A percentile compares a stretch with the other conserved stretches of the same genome.
phyloP scores from a whole-genome alignment of 257 asterid species.

The Eucommia ulmoides region DNA sequence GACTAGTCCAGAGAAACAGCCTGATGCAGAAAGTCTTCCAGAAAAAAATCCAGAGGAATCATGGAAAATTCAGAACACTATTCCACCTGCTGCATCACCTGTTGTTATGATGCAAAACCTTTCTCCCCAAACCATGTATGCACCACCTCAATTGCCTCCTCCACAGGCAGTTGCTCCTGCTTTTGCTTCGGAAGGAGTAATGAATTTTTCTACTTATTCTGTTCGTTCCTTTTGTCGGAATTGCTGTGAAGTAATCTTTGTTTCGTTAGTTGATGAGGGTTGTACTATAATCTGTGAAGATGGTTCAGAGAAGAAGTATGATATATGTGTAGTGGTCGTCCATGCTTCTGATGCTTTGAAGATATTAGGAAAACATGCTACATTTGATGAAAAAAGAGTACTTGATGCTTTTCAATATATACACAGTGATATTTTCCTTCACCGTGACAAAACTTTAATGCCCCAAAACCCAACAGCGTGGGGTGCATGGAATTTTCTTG shows the following conservation, averaged over 20 bases:
- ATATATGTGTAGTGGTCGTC: constrained; percentile 66
- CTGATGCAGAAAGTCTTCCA: too few relatives aligned
- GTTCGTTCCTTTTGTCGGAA: constrained; percentile 78
- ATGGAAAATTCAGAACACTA: constrained; percentile 13
- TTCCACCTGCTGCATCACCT: constrained; percentile 27
- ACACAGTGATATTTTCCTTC: constrained; percentile 69
- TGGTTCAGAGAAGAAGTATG: constrained; percentile 38
- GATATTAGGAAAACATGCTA: constrained; percentile 64
- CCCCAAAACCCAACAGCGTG: constrained; percentile 60
- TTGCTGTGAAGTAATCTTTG: constrained; percentile 45
- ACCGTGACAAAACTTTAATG: constrained; percentile 53
- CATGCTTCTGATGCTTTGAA: constrained; percentile 86
- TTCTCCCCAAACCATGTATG: constrained; percentile 18
- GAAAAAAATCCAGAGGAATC: constrained; percentile 15
- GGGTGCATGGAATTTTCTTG: constrained; percentile 75
- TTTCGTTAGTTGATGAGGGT: constrained; percentile 46
- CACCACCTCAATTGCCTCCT: constrained; percentile 25
- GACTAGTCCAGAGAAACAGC: too few relatives aligned
- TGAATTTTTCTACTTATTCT: constrained; percentile 80
- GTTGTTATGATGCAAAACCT: constrained; percentile 18
- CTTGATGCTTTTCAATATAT: constrained; percentile 90
- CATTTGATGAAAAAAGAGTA: constrained; percentile 56
- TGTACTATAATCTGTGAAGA: constrained; percentile 41
- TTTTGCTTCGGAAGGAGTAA: constrained; percentile 58
- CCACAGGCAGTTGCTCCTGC: constrained; percentile 58